Conservation (phyloP, 805 yeast genomes). For the Zygotorulaspora chibaensis region DNA sequence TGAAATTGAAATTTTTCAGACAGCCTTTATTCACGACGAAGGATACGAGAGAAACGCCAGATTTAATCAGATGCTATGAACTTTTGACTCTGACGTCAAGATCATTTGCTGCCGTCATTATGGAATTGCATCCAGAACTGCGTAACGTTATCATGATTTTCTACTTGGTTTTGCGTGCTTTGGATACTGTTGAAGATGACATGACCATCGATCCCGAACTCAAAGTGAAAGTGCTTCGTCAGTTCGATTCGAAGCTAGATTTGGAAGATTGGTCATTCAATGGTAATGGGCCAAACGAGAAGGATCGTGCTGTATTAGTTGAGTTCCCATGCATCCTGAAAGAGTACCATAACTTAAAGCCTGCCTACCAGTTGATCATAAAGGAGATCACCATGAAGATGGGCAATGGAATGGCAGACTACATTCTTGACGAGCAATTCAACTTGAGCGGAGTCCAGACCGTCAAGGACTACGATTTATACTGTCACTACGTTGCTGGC, state of each 20-base stretch:
- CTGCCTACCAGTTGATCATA: constrained; percentile 73
- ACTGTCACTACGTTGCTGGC: constrained; percentile 97
- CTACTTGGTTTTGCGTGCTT: constrained; percentile 80
- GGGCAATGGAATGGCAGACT: constrained; percentile 99
- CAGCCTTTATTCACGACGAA: constrained; percentile 49
- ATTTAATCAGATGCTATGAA: constrained; percentile 60
- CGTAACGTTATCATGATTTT: constrained; percentile 78
- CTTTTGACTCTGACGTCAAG: constrained; percentile 71
- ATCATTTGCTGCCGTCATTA: constrained; percentile 90
- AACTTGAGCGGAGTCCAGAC: constrained; percentile 77
- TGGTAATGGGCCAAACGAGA: constrained; percentile 70
- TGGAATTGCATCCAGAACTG: constrained; percentile 85
- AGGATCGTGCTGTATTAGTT: constrained; percentile 75
- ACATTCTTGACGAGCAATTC: constrained; percentile 70
- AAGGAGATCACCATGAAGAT: constrained; percentile 72
- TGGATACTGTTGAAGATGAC: constrained; percentile 96
- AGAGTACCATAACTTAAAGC: constrained; percentile 69
- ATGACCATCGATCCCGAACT: constrained; percentile 71
- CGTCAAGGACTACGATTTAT: constrained; percentile 75
- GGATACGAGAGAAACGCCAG: constrained; percentile 38
- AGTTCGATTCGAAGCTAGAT: constrained; percentile 60
- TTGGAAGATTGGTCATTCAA: constrained; percentile 75
- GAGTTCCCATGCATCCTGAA: constrained; percentile 66
- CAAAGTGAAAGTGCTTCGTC: constrained; percentile 71
- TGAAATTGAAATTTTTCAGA: constrained; percentile 57